Base-by-base conservation (phyloP, 768 basidiomycete genomes). In the Lanmaoa rubissima region DNA sequence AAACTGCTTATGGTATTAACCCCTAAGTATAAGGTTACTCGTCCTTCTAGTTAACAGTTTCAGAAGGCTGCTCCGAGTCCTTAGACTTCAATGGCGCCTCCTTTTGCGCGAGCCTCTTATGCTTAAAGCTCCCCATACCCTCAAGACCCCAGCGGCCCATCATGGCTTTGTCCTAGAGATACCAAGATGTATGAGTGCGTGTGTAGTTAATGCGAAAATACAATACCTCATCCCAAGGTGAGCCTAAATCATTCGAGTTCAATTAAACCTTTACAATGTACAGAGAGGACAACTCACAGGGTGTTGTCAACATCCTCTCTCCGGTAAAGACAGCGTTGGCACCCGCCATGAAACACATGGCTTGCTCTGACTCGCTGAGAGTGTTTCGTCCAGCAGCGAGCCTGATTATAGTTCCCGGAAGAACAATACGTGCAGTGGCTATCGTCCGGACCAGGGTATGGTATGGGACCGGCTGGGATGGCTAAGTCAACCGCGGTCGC, bases 301-400 rank as follows among this genome's bases (percentile, higher is more conserved):
- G 94, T 14, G 96, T 98, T 13, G 96, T 98, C 62, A 98, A 73
- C 96, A 98, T 98, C 64, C 87, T 81, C 69, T 98, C 96, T 42
- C 95, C 96, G n/a, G 96, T 98, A 72, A 98, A 98, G 58, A 98
- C 88, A 21, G 96, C 96, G 68, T 98, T 98, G 21, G 95, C 96
- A 24, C 96, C 96, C 1, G 96, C 94, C 90, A 98, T 90, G 76
- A 98, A 98, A 68, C 93, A 94, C 89, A 98, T 94, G 8, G 89
- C 94, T 70, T 98, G 96, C 73, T 98, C 91, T 10, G 90, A 80
- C 76, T 98, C 96, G 56, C 79, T 79, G 63, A 97, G 82, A 2
- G 85, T 90, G 70, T 93, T 93, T 65, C 96, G 79, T 53, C 96
- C 96, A 19, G 96, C 96, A 8, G 96, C 94, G 26, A 98, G 85